Evolutionary conservation across 2,329 filamentous ascomycete species (phyloP), one percentile per base, ranked within the genome.

Genomic region (Beauveria medogensis): DNA sequence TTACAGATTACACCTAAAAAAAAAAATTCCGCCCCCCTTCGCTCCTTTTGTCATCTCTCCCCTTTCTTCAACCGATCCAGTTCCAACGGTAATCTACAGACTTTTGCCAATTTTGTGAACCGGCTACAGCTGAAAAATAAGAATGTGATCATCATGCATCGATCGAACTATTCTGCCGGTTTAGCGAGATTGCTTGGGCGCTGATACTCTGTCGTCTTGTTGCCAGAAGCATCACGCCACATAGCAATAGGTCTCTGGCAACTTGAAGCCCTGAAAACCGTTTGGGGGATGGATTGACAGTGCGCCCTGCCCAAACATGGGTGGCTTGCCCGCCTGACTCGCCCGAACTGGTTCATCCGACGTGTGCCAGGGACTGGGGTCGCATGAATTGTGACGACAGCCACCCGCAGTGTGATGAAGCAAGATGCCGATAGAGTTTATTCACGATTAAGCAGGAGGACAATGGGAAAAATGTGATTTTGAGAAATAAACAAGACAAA

Each of bases 271-370:
- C 43, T 20, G 47, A 20, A 22, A 28, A n/a, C 55, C 55, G 46
- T 28, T 43, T 58, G 43, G 24, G 55, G 43, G 30, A 34, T 16
- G 1, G 53, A 54, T 24, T 18, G 22, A 16, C 40, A 30, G 30
- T 18, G 52, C 20, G 12, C 22, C 24, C 5, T n/a, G 16, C 26
- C 26, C 28, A 48, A 26, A 48, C 34, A 14, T 37, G 34, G 30
- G 34, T 40, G 55, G 28, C 24, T 55, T 24, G 44, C 12, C 34
- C 12, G 16, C 55, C 46, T 51, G 55, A 58, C 55, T 58, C 55
- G 55, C 34, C n/a, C 34, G 18, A 20, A 51, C 9, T 58, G 46
- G 46, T 58, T 58, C 55, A n/a, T 58, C 55, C 47, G 55, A 51
- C 46, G 22, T 58, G 46, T 51, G 46, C 37, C 16, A 50, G 34